phyloP scores from a whole-genome alignment of 2,329 filamentous ascomycete genomes.

The Corniculantispora saksenae region DNA sequence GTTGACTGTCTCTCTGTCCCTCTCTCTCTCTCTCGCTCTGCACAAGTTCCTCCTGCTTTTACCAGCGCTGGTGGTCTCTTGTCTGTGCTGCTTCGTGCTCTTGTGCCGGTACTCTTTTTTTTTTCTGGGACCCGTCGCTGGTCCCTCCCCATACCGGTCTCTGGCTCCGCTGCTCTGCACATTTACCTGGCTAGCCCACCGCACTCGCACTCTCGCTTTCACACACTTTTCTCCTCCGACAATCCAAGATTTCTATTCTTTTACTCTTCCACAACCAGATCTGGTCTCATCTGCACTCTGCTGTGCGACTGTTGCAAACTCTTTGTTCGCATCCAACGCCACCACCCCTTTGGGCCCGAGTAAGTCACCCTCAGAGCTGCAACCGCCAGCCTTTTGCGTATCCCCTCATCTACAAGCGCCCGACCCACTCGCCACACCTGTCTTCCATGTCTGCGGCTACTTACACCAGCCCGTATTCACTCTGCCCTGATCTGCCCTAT shows the following conservation, averaged over 20 bases:
- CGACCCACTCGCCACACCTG: conserved; percentile 18
- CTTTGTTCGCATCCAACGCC: conserved; percentile 1
- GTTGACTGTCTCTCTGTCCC: background rate
- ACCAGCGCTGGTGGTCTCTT: background rate
- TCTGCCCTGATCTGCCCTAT: background rate
- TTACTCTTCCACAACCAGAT: background rate
- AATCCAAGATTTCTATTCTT: background rate
- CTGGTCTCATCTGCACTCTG: conserved; percentile 2
- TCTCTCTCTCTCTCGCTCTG: background rate
- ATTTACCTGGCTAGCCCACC: conserved; percentile 5
- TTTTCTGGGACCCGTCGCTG: background rate
- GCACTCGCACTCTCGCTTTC: conserved; percentile 11
- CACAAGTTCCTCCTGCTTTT: conserved; percentile 12
- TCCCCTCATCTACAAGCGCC: conserved; percentile 21
- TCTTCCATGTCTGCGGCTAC: conserved; percentile 15
- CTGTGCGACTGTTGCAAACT: background rate
- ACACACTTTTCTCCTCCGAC: background rate
- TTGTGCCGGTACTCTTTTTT: conserved; percentile 1
- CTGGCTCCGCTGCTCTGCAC: conserved; percentile 11
- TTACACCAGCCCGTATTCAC: conserved; percentile 14
- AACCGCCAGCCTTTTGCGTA: conserved; percentile 16
- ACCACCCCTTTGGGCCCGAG: conserved; percentile 4
- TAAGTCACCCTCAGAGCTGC: conserved; percentile 9
- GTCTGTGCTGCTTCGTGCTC: conserved; percentile 14
- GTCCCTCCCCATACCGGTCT: background rate